Percentiles rank a stretch among this genome's conserved stretches.
phyloP scores from a whole-genome alignment of 2,329 filamentous ascomycete species.

The Monosporascus ibericus region DNA sequence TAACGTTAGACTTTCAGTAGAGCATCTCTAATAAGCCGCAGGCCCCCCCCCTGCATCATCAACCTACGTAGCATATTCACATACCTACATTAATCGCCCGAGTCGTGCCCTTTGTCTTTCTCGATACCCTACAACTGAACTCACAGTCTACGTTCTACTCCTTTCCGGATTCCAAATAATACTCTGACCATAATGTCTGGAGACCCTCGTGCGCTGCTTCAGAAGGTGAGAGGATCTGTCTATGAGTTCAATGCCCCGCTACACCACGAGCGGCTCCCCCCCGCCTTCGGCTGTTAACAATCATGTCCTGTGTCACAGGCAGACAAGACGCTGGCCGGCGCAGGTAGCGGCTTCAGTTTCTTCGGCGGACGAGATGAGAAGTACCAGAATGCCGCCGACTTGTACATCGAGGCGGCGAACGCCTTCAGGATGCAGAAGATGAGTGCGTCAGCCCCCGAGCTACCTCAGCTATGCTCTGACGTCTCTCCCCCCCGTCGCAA shows the following conservation, averaged over 20 bases:
- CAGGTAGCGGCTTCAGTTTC: slow-evolving; percentile 77
- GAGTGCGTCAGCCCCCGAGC: slow-evolving; percentile 44
- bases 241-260: background rate
- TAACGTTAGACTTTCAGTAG: too few species aligned
- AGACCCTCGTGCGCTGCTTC: slow-evolving; percentile 71
- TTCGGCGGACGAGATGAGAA: slow-evolving; percentile 86
- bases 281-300: slow-evolving; percentile 11
- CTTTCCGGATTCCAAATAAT: background rate
- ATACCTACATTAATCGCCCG: background rate
- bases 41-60: background rate
- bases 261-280: too few species aligned
- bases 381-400: slow-evolving; percentile 80
- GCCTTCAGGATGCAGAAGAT: slow-evolving; percentile 83
- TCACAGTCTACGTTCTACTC: background rate
- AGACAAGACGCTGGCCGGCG: slow-evolving; percentile 72
- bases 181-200: slow-evolving; percentile 54
- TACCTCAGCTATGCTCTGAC: background rate
- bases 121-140: background rate
- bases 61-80: background rate
- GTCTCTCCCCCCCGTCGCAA: background rate
- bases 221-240: slow-evolving; percentile 53
- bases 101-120: background rate
- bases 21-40: background rate
- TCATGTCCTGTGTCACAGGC: slow-evolving; percentile 51
- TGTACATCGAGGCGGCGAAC: slow-evolving; percentile 85